Base-by-base conservation (phyloP, 148 eudicot species). In the Rhododendron vialii region DNA sequence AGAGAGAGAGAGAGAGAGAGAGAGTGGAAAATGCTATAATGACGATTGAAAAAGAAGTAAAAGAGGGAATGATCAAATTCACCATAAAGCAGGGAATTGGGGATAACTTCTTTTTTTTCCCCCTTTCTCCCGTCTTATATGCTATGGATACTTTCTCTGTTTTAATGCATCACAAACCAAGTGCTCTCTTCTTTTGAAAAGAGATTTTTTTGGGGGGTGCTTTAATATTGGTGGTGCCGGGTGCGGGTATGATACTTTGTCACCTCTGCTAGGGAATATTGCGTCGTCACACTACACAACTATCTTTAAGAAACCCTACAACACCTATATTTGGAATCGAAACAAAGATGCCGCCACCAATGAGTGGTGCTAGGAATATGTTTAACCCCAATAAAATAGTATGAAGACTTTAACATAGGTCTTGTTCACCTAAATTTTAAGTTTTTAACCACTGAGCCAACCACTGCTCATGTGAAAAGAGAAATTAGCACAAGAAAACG, bases 1-100 rank as follows among this genome's bases (percentile, higher is more conserved):
- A 17, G 38, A 17, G 8, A 4, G n/a, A n/a, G n/a, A n/a, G n/a
- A n/a, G 35, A 26, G 38, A 30, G n/a, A 7, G 65, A 50, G 65
- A 51, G 13, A 51, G 83, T 45, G 65, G 82, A 47, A 26, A 30
- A 55, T 81, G 69, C n/a, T 30, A 81, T 81, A 6, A 81, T 81
- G 45, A 57, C 13, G 47, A n/a, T 81, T 33, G 83, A 35, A 81
- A 81, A 81, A 57, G 45, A 81, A 81, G 83, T 81, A 55, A 81
- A 53, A 55, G 69, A 57, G 48, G 63, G 83, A 11, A 81, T 81
- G 83, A 81, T 51, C 65, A 20, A 51, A 28, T 81, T 81, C 67
- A 81, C 10, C 67, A 18, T 53, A 81, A 81, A 51, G 82, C 82
- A 80, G 7, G 55, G 83, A 53, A 51, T 7, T 81, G 83, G 83